Evolutionary conservation across 768 basidiomycete species (phyloP).

Genomic region (Clathrus columnatus): DNA sequence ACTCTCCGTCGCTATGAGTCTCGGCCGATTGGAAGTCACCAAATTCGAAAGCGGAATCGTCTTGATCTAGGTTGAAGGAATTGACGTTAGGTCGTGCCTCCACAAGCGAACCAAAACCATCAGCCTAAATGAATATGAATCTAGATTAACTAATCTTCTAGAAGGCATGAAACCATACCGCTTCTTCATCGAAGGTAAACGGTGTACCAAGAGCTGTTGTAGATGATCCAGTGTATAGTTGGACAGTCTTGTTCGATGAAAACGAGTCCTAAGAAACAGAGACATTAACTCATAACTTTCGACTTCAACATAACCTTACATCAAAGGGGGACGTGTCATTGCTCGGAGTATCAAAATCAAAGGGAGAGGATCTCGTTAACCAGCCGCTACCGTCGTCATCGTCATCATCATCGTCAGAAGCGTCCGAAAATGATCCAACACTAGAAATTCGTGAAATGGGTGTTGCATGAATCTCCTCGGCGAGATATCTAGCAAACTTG

Average conservation of each 20-base stretch:
- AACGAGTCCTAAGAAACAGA: slow-evolving; percentile 19
- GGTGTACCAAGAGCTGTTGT: slow-evolving; percentile 22
- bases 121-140: slow-evolving; percentile 30
- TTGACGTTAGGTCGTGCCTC: slow-evolving; percentile 44
- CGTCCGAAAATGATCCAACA: slow-evolving; percentile 42
- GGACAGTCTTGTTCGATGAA: slow-evolving; percentile 15
- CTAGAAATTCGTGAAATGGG: slow-evolving; percentile 5
- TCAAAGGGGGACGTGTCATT: slow-evolving; percentile 39
- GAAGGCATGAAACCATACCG: slow-evolving; percentile 30
- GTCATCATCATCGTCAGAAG: slow-evolving; percentile 32
- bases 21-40: slow-evolving; percentile 64
- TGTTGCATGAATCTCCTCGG: slow-evolving; percentile 59
- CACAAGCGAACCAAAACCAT: slow-evolving; percentile 76
- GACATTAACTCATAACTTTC: neutral
- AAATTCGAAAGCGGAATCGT: slow-evolving; percentile 64
- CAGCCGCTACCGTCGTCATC: slow-evolving; percentile 79
- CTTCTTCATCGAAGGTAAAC: slow-evolving; percentile 36
- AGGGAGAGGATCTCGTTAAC: slow-evolving; percentile 64
- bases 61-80: slow-evolving; percentile 48
- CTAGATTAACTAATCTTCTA: neutral
- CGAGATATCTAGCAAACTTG: slow-evolving; percentile 75
- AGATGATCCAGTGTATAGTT: slow-evolving; percentile 1
- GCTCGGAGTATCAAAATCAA: slow-evolving; percentile 42
- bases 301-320: slow-evolving; percentile 5
- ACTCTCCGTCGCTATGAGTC: slow-evolving; percentile 30